Base-by-base conservation (phyloP, 2,329 filamentous ascomycete genomes). In the Penicillium sp. region DNA sequence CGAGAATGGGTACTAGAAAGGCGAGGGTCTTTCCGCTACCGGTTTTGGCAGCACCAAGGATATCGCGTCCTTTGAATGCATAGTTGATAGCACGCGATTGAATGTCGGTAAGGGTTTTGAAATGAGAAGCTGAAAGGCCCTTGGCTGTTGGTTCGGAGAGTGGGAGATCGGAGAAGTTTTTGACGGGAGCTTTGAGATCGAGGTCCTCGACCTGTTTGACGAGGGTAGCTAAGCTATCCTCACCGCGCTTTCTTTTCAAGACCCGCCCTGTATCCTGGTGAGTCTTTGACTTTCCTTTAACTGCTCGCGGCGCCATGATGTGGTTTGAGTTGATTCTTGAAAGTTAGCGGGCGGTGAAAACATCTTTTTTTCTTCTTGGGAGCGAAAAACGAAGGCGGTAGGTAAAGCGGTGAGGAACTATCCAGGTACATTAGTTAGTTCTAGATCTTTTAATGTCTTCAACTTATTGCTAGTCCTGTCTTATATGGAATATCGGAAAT, bases 11-110 rank as follows among this genome's bases (percentile, higher is more conserved):
- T 2, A 97, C 80, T 8, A 99, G 78, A 73, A 99, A 99, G 0
- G 94, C 91, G 25, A 99, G 82, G 0, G 93, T 97, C 80, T 97
- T 97, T 70, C 93, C 93, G 71, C 90, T 96, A 51, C 93, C 93
- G 0, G 93, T 97, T 77, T 96, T 97, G 41, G 94, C 94, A 6
- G 94, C 94, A 42, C 93, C 94, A 41, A 99, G 86, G 41, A 99
- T 90, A 73, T 99, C 94, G 58, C 81, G 81, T 57, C 91, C 90
- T 75, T 96, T 90, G 62, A 99, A 83, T 9, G 91, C 93, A 60
- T 92, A 82, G 6, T 91, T 92, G 59, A 99, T 89, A n/a, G 93
- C 92, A 70, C 88, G 88, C 49, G 89, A 84, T 78, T 99, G 94
- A 68, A 99, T 90, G 64, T 96, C 93, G 61, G 94, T 99, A 65